Evolutionary conservation across 2,329 filamentous ascomycete species (phyloP).

Genomic region (Fusarium nelsonii): DNA sequence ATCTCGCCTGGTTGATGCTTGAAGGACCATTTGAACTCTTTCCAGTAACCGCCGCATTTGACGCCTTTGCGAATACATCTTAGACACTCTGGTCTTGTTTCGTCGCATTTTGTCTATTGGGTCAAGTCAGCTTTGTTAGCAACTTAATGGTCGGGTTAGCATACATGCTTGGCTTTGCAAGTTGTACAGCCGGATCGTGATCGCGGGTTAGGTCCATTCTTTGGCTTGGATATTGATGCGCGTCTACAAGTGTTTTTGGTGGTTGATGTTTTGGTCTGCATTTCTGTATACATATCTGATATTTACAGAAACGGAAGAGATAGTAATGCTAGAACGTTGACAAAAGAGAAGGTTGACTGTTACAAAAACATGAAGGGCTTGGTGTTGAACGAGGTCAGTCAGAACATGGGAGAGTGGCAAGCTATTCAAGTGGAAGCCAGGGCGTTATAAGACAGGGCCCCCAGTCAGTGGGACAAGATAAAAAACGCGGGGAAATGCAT

Average conservation of each 20-base stretch:
- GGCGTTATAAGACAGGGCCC: conserved; percentile 4
- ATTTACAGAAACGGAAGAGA: background rate
- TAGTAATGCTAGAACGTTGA: background rate
- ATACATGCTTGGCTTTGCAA: conserved; percentile 50
- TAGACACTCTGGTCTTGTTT: conserved; percentile 48
- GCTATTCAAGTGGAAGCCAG: conserved; percentile 9
- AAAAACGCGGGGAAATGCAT: conserved; percentile 42
- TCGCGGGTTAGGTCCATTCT: conserved; percentile 39
- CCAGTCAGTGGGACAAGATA: conserved; percentile 31
- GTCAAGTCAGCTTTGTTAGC: background rate
- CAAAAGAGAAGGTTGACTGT: conserved; percentile 14
- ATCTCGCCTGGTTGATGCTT: conserved; percentile 53
- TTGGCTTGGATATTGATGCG: conserved; percentile 14
- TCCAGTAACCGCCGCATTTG: conserved; percentile 48
- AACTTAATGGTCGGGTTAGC: background rate
- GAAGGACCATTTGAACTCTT: conserved; percentile 57
- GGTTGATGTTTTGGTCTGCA: conserved; percentile 29
- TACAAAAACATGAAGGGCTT: background rate
- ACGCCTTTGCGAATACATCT: conserved; percentile 48
- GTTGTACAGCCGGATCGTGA: conserved; percentile 51
- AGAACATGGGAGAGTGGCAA: conserved; percentile 25
- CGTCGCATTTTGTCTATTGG: conserved; percentile 49
- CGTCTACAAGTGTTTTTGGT: conserved; percentile 28
- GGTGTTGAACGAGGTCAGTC: background rate
- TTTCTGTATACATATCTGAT: background rate